Evolutionary conservation across 805 yeast genomes (phyloP).

Genomic region (Metschnikowia orientalis): DNA sequence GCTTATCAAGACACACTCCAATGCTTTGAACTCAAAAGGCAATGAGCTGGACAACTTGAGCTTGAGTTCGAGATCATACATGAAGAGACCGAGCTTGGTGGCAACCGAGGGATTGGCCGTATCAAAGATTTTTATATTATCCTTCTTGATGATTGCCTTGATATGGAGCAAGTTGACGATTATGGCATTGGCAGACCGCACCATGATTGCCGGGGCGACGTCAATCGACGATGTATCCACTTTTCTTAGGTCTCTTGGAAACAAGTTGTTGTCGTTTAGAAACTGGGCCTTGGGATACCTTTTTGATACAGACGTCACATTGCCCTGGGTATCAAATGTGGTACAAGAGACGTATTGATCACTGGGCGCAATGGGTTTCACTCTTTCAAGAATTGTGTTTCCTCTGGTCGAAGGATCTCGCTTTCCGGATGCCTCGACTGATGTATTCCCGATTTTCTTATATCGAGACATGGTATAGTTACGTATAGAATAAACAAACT

Average conservation of each 20-base stretch:
- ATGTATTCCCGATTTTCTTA: too few species aligned
- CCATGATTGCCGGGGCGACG: constrained; percentile 85
- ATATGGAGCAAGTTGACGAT: constrained; percentile 81
- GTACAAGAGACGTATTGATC: constrained; percentile 71
- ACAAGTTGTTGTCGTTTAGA: constrained; percentile 63
- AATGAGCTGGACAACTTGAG: constrained; percentile 35
- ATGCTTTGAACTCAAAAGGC: constrained; percentile 71
- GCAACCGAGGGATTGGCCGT: constrained; percentile 66
- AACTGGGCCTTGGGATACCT: constrained; percentile 72
- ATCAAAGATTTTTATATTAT: constrained; percentile 80
- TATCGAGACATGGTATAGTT: too few species aligned
- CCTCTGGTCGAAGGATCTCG: too few species aligned
- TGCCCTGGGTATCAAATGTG: constrained; percentile 66
- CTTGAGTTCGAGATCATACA: constrained; percentile 80
- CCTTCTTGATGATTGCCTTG: constrained; percentile 80
- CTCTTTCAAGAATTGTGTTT: constrained; percentile 10
- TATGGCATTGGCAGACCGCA: constrained; percentile 67
- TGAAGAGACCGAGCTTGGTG: constrained; percentile 64
- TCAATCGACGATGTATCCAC: constrained; percentile 72
- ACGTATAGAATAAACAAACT: too few species aligned
- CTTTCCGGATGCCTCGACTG: too few species aligned
- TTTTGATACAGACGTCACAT: constrained; percentile 62
- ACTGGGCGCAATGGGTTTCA: constrained; percentile 45
- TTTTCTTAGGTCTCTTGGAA: constrained; percentile 83
- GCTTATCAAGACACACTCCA: constrained; percentile 77